phyloP scores from a whole-genome alignment of 225 moss, liverwort and hornwort species.

The Sphagnum tenellum region DNA sequence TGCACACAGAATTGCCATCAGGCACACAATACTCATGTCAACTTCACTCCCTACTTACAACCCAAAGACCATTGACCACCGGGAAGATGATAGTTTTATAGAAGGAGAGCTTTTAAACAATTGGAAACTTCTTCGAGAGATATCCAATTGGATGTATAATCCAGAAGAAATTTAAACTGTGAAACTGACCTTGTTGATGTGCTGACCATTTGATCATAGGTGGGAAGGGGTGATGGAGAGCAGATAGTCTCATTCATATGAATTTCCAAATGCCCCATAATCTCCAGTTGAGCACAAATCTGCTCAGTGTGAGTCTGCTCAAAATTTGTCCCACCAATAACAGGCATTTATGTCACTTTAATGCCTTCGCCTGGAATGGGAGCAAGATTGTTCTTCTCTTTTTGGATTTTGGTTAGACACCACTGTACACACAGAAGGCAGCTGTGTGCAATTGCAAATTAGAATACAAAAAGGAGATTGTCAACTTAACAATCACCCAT shows the following conservation, averaged over 20 bases:
- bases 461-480: too few species aligned
- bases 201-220: conserved; percentile 77
- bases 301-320: conserved; percentile 99
- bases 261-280: conserved; percentile 50
- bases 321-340: conserved; percentile 96
- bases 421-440: too few species aligned
- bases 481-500: too few species aligned
- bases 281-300: conserved; percentile 87
- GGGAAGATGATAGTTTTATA: too few species aligned
- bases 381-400: conserved; percentile 32
- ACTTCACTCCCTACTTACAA: too few species aligned
- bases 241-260: conserved; percentile 35
- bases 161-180: too few species aligned
- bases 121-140: too few species aligned
- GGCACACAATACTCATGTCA: too few species aligned
- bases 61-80: too few species aligned
- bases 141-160: too few species aligned
- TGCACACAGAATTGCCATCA: background rate
- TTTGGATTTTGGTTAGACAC: conserved; percentile 15
- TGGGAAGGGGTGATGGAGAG: conserved; percentile 80
- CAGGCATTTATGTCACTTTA: conserved; percentile 82
- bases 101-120: too few species aligned
- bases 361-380: conserved; percentile 80
- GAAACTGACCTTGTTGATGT: conserved; percentile 64
- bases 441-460: too few species aligned